Conservation (phyloP, 2,329 filamentous ascomycete genomes). For the Pezicula neosporulosa region DNA sequence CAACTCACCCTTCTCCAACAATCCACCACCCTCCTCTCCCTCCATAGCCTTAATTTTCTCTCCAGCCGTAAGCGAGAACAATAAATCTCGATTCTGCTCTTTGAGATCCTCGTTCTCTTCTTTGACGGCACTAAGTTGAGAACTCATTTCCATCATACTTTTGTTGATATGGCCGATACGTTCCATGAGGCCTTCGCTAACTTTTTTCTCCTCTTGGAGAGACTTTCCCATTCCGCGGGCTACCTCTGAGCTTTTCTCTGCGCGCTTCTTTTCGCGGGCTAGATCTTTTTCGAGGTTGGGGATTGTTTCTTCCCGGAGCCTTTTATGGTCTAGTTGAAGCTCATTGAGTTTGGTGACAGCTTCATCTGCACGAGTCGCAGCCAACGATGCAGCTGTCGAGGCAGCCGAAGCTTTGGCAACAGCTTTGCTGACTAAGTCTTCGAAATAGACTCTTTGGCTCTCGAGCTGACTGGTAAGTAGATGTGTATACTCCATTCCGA, state of each 20-base stretch:
- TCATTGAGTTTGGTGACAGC: constrained; percentile 45
- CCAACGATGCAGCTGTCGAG: constrained; percentile 60
- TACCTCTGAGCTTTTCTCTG: constrained; percentile 69
- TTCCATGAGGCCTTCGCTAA: constrained; percentile 77
- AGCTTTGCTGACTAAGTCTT: constrained; percentile 84
- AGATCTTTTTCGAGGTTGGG: constrained; percentile 70
- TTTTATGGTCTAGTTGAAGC: constrained; percentile 51
- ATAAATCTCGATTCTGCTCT: constrained; percentile 84
- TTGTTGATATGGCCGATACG: constrained; percentile 73
- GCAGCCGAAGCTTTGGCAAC: constrained; percentile 85
- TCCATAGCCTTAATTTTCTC: constrained; percentile 74
- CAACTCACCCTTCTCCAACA: constrained; percentile 68
- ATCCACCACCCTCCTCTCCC: constrained; percentile 61
- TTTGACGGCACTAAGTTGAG: constrained; percentile 54
- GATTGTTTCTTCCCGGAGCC: constrained; percentile 49
- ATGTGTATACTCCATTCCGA: constrained; percentile 92
- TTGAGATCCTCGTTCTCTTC: constrained; percentile 68
- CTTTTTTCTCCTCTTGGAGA: constrained; percentile 81
- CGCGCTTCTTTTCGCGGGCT: constrained; percentile 63
- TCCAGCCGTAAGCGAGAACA: constrained; percentile 81
- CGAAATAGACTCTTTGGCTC: constrained; percentile 88
- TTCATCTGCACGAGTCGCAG: constrained; percentile 45
- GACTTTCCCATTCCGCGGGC: constrained; percentile 72
- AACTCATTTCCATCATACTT: constrained; percentile 55
- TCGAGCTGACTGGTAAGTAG: constrained; percentile 90